Percentiles rank a stretch among this genome's conserved stretches.
phyloP scores from a whole-genome alignment of 805 yeast species.

The Barnettozyma siamensis region DNA sequence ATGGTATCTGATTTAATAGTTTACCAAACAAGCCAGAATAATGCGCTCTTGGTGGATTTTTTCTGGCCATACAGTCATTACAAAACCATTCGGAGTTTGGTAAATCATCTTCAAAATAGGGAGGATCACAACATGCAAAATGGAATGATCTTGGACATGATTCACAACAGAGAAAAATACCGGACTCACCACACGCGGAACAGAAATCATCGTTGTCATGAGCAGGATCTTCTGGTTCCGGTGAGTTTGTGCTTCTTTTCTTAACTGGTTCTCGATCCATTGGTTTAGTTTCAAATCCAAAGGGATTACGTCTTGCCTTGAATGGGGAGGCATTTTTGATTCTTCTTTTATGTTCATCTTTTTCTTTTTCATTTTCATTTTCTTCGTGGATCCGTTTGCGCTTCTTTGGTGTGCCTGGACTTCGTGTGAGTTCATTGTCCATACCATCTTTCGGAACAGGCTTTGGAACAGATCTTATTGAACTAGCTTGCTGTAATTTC shows the following conservation, averaged over 20 bases:
- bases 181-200: constrained; percentile 84
- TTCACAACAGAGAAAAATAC: constrained; percentile 90
- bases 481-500: constrained; percentile 17
- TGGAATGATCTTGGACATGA: constrained; percentile 90
- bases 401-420: constrained; percentile 10
- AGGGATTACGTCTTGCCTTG: constrained; percentile 35
- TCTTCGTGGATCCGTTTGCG: no score
- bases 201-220: constrained; percentile 80
- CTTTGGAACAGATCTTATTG: constrained; percentile 12
- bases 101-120: constrained; percentile 61
- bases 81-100: constrained; percentile 94
- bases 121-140: constrained; percentile 87
- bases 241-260: constrained; percentile 27
- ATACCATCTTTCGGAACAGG: constrained; percentile 8
- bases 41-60: constrained; percentile 30
- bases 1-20: constrained; percentile 51
- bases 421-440: constrained; percentile 7
- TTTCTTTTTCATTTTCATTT: constrained; percentile 1
- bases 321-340: constrained; percentile 26
- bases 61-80: constrained; percentile 56
- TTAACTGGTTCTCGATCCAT: constrained; percentile 17
- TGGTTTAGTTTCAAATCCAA: constrained; percentile 31
- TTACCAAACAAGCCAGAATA: constrained; percentile 43
- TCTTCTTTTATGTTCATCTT: constrained; percentile 15
- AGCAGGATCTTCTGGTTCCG: constrained; percentile 28